Percentiles rank a stretch among this genome's conserved stretches.
Evolutionary conservation across 2,329 filamentous ascomycete species (phyloP).

Genomic region (Alternaria postmessia): DNA sequence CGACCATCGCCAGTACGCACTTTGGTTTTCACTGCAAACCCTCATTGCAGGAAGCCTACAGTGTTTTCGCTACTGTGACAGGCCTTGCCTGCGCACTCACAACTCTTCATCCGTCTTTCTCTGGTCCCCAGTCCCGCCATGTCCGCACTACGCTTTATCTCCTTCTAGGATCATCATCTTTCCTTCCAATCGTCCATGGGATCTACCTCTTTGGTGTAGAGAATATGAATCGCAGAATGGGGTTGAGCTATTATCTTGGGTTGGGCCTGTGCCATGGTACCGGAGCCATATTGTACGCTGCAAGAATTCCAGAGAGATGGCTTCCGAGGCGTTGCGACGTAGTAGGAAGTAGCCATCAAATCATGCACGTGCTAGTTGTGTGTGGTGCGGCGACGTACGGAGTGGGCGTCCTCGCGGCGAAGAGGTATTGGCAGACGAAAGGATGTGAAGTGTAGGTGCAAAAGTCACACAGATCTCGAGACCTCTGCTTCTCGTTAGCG

Average conservation of each 20-base stretch:
- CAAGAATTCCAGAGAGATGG: constrained; percentile 55
- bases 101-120: constrained; percentile 44
- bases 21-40: constrained; percentile 56
- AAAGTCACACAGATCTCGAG: not conserved
- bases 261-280: constrained; percentile 52
- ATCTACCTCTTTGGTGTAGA: constrained; percentile 41
- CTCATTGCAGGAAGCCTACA: constrained; percentile 46
- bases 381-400: constrained; percentile 48
- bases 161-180: constrained; percentile 53
- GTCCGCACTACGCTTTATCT: constrained; percentile 54
- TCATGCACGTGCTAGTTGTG: constrained; percentile 60
- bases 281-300: constrained; percentile 35
- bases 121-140: constrained; percentile 39
- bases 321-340: constrained; percentile 56
- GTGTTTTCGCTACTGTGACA: constrained; percentile 38
- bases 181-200: constrained; percentile 54
- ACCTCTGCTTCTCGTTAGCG: not conserved
- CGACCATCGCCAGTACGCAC: constrained; percentile 79
- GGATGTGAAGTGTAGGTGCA: not conserved
- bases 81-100: constrained; percentile 48
- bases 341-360: constrained; percentile 58
- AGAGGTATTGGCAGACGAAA: constrained; percentile 35
- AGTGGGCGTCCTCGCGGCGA: constrained; percentile 48
- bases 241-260: constrained; percentile 51
- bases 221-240: constrained; percentile 48